Base-by-base conservation (phyloP, 2,329 filamentous ascomycete species). In the Alternaria angustiovoidea region DNA sequence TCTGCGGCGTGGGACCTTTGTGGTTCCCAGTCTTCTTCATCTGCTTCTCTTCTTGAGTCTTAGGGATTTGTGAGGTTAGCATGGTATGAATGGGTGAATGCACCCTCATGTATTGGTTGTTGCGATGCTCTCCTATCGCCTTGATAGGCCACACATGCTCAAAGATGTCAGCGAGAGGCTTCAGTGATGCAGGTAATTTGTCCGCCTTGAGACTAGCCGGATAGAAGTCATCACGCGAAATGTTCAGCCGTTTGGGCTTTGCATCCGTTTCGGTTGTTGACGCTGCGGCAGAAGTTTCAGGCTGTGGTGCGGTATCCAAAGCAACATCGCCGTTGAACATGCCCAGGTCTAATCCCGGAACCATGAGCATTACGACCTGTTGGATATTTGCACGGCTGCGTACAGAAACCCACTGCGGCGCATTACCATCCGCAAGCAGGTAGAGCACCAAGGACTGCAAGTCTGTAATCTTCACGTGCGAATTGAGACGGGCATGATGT, bases 21-120 rank as follows among this genome's bases (percentile, higher is more conserved):
- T 75, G 74, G 32, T 64, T 66, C 7, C 68, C 64, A 8, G 64
- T 71, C 52, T 73, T 76, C 74, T 84, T 89, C 57, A 82, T 84
- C 52, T 83, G 82, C 76, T 88, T 89, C 54, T 91, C 88, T 46
- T 92, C 89, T 66, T 88, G 89, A 2, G 83, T 80, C 72, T 91
- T 93, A 7, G 91, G 87, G 3, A 89, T 79, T 5, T 92, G 88
- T 1, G 91, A 88, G 5, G 89, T 91, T 64, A 98, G 85, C 81
- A 98, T 94, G 1, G 92, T 89, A 63, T 92, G 88, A 34, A 98
- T 81, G 3, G 95, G 94, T 4, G 95, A 98, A 78, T 96, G 91
- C 73, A 99, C 87, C 74, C 89, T 68, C 91, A 67, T 87, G 87
- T 72, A 90, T 87, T 74, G 70, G 38, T 72, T 68, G 48, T 65